Base-by-base conservation (phyloP, 257 asterid species). In the Leptodermis oblonga region DNA sequence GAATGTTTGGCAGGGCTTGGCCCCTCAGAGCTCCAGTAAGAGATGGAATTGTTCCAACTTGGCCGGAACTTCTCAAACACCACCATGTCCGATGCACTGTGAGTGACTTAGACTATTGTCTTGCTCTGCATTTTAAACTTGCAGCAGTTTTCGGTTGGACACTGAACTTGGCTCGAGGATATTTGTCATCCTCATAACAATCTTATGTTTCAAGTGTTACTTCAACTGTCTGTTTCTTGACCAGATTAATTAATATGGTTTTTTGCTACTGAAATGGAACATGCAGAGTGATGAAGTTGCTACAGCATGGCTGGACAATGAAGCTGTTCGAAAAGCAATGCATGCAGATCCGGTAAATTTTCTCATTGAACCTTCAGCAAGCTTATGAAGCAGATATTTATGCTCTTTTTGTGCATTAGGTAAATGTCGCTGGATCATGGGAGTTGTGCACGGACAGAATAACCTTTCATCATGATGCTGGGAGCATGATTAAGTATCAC, bases 1-100 rank as follows among this genome's bases (percentile, higher is more conserved):
- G 99, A 71, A 88, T 93, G 77, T 93, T 93, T 71, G 99, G 99
- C 2, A 96, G 99, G 45, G 97, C 97, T 13, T 93, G 99, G 99
- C 99, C 99, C 36, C 73, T 82, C 55, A 79, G 94, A 85, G 97
- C 99, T 71, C 96, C 94, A 0, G 99, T 93, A 18, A 84, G 82
- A 80, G 88, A 75, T 10, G 99, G 99, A 53, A 77, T 72, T 67
- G 96, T 93, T 70, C 97, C 96, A 13, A 77, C 86, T 37, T 93
- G 99, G 99, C 96, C 99, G 0, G 77, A 93, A 64, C 88, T 93
- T 82, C 82, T 86, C 71, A 73, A 74, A 13, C 52, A 71, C 53
- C 65, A 42, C 37, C 18, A 46, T 8, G 91, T 90, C 61, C 95
- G 91, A 0, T 93, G 99, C 86, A 86, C 88, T 12, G 99, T 93